phyloP scores from a whole-genome alignment of 208 protist genomes.

The Acanthamoeba sp. region DNA sequence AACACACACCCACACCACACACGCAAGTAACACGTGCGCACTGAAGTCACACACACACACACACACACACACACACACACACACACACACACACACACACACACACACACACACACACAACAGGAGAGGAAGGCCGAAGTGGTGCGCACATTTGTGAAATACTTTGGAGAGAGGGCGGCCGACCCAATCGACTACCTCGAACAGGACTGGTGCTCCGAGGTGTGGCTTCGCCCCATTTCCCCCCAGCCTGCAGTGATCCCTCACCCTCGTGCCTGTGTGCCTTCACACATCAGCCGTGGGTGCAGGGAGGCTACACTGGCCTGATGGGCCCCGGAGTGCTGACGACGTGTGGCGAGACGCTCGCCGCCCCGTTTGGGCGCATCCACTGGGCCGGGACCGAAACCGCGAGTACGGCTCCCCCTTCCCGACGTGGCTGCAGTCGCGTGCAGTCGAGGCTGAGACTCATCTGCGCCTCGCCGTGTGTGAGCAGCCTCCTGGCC shows the following conservation, averaged over 20 bases:
- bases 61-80: too few relatives aligned
- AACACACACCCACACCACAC: too few relatives aligned
- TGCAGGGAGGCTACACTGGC: slow-evolving; percentile 55
- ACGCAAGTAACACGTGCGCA: too few relatives aligned
- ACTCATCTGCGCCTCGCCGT: background rate
- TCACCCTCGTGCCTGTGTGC: background rate
- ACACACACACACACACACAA: background rate
- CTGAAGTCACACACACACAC: too few relatives aligned
- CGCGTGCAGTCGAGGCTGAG: too few relatives aligned
- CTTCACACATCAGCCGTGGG: slow-evolving; percentile 5
- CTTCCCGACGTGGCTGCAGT: too few relatives aligned
- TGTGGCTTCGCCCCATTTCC: background rate
- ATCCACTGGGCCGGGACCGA: slow-evolving; percentile 83
- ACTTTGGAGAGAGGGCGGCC: slow-evolving; percentile 17
- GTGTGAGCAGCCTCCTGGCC: background rate
- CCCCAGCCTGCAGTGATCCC: background rate
- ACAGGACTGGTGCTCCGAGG: slow-evolving; percentile 24
- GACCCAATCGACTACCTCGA: slow-evolving; percentile 25
- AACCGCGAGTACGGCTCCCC: slow-evolving; percentile 67
- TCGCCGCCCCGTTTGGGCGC: background rate
- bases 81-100: too few relatives aligned
- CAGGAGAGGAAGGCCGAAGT: slow-evolving; percentile 3
- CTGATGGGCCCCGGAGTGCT: background rate
- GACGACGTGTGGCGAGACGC: background rate
- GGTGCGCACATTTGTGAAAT: background rate